Evolutionary conservation across 495 filamentous ascomycete genomes (phyloP), one percentile per base, ranked within the genome.

Genomic region (Penicillium argentinense): DNA sequence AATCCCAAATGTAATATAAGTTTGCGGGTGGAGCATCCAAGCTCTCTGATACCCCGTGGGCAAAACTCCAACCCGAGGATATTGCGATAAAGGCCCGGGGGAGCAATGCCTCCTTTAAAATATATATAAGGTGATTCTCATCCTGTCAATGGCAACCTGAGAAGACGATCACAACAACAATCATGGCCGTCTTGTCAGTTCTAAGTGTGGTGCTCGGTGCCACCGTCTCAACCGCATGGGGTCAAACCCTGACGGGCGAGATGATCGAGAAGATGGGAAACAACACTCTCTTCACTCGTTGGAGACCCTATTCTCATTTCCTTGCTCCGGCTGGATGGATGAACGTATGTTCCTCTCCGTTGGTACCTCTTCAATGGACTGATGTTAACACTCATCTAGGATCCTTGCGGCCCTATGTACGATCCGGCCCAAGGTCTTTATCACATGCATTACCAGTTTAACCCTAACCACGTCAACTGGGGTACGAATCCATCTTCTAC

Each of bases 321-420:
- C 52, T 54, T 38, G 52, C 52, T 7, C 52, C 52, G 9, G 34
- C 52, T n/a, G 52, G 52, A 4, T 54, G 52, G 52, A 54, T 54
- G 52, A 54, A 54, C 34, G 52, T 50, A 46, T 11, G 46, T 22
- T 5, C 4, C 22, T 14, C 21, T 9, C 13, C 12, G 0, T 8
- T 11, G 12, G 1, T 5, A 22, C 2, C 9, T 3, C 33, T 19
- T 19, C n/a, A n/a, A 11, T 32, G 0, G 16, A 23, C 34, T 19
- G 3, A 47, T 27, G 24, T 24, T 46, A 24, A 42, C 7, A 16
- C 17, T 40, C n/a, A 9, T 19, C 11, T 17, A 54, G 52, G 52
- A 54, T 25, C 52, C 52, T 4, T 54, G 52, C 39, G 52, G 17
- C 3, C 52, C 52, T 1, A 54, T 47, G 46, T 54, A 49, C 9